phyloP scores from a whole-genome alignment of 768 basidiomycete genomes.

The Favolaschia claudopus region DNA sequence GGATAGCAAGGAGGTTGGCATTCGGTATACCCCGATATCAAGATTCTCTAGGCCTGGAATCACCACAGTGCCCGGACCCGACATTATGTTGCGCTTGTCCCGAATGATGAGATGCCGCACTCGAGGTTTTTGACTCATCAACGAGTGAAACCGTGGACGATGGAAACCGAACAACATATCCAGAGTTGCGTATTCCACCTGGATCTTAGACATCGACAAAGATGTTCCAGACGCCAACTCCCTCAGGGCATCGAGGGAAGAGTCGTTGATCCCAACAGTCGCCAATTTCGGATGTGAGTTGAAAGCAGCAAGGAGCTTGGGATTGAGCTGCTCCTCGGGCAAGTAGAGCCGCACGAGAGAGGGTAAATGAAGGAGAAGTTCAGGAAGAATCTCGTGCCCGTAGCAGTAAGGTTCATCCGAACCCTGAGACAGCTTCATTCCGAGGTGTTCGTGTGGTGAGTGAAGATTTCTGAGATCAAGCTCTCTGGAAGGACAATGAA shows the following conservation, averaged over 20 bases:
- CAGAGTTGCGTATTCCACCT: not conserved
- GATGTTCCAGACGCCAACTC: not conserved
- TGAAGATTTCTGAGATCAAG: too few species aligned
- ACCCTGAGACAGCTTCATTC: too few species aligned
- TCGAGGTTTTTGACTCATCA: not conserved
- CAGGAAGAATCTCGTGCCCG: too few species aligned
- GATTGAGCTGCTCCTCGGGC: too few species aligned
- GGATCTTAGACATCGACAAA: conserved; percentile 4
- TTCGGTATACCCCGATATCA: not conserved
- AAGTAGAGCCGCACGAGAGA: too few species aligned
- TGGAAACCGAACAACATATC: not conserved
- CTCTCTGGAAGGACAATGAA: too few species aligned
- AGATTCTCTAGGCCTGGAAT: conserved; percentile 1
- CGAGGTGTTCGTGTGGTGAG: too few species aligned
- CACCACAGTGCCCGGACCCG: not conserved
- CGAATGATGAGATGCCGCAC: not conserved
- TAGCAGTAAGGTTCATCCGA: too few species aligned
- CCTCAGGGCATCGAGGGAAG: not conserved
- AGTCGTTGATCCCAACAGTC: not conserved
- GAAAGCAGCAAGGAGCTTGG: not conserved
- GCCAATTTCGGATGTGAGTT: not conserved
- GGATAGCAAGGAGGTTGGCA: not conserved
- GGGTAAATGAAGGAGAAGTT: too few species aligned
- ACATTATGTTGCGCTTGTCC: not conserved
- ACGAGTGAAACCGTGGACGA: not conserved